Percentiles rank a stretch among this genome's conserved stretches.
These are phyloP conservation scores for Penicillium capsulatum DNA, from an alignment of 2,329 filamentous ascomycete species.

Conservation along the genomic window DNA sequence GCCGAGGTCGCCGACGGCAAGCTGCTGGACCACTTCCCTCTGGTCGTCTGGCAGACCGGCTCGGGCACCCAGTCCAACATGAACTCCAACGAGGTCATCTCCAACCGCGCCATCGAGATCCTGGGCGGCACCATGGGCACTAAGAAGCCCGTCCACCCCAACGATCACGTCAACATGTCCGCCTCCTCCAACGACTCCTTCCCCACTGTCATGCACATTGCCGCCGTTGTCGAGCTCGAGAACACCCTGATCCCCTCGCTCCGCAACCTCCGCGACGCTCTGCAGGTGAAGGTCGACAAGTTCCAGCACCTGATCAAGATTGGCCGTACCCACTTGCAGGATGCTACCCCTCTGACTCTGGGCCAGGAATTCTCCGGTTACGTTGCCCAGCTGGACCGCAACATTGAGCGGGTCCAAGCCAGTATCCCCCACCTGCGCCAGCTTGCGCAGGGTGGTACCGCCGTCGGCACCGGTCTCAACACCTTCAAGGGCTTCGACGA, in stretches of 20 bases:
- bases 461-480: slow-evolving; percentile 95
- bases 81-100: slow-evolving; percentile 99
- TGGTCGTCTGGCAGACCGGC: slow-evolving; percentile 98
- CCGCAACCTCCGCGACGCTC: slow-evolving; percentile 72
- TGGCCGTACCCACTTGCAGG: slow-evolving; percentile 93
- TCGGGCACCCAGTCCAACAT: slow-evolving; percentile 99
- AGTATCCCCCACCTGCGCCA: slow-evolving; percentile 78
- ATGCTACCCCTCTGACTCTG: slow-evolving; percentile 90
- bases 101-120: slow-evolving; percentile 97
- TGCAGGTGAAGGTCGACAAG: slow-evolving; percentile 82
- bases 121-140: slow-evolving; percentile 86
- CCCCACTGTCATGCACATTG: slow-evolving; percentile 99
- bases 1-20: slow-evolving; percentile 89
- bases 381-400: slow-evolving; percentile 86
- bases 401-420: slow-evolving; percentile 80
- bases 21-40: slow-evolving; percentile 93
- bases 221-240: slow-evolving; percentile 90
- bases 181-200: slow-evolving; percentile 99
- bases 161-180: slow-evolving; percentile 99
- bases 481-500: slow-evolving; percentile 95
- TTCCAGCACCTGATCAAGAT: slow-evolving; percentile 99
- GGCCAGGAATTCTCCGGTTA: slow-evolving; percentile 98
- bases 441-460: slow-evolving; percentile 91
- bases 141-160: slow-evolving; percentile 99
- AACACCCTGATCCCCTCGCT: slow-evolving; percentile 77